These are phyloP conservation scores for Cyberlindnera mrakii DNA, from an alignment of 805 yeast genomes.

Conservation along the genomic window DNA sequence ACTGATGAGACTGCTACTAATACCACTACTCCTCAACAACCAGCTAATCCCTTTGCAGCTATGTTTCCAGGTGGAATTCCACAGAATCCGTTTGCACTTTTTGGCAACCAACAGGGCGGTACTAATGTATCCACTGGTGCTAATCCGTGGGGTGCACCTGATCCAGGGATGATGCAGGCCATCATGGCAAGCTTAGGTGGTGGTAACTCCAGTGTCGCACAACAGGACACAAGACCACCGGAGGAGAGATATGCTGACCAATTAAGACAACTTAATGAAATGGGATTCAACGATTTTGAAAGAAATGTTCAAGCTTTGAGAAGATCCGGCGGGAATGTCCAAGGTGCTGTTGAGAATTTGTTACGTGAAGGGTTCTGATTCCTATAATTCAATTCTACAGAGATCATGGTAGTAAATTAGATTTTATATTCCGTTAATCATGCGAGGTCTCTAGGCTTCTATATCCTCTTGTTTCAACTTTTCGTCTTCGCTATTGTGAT, in stretches of 20 bases:
- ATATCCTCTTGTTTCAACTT: no score
- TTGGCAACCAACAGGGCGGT: conserved; percentile 13
- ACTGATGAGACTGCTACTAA: conserved; percentile 18
- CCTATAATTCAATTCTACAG: no score
- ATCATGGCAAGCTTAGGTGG: conserved; percentile 35
- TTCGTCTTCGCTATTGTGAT: background rate
- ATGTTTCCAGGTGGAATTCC: conserved; percentile 31
- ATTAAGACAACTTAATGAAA: conserved; percentile 69
- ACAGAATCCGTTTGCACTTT: conserved; percentile 38
- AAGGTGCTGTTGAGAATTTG: conserved; percentile 89
- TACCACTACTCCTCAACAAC: conserved; percentile 15
- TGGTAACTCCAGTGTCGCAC: conserved; percentile 16
- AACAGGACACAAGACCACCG: conserved; percentile 61
- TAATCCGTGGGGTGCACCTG: conserved; percentile 14
- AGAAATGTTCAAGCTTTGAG: conserved; percentile 86
- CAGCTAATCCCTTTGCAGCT: conserved; percentile 47
- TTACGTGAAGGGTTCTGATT: conserved; percentile 41
- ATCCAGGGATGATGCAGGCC: conserved; percentile 41
- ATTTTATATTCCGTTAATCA: no score
- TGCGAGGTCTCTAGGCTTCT: no score
- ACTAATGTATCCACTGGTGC: conserved; percentile 2
- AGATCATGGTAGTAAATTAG: no score
- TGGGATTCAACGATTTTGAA: conserved; percentile 89
- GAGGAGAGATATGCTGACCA: conserved; percentile 73
- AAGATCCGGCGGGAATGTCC: conserved; percentile 95